Evolutionary conservation across 2,329 filamentous ascomycete genomes (phyloP).

Genomic region (Fusarium solani-melongenae): DNA sequence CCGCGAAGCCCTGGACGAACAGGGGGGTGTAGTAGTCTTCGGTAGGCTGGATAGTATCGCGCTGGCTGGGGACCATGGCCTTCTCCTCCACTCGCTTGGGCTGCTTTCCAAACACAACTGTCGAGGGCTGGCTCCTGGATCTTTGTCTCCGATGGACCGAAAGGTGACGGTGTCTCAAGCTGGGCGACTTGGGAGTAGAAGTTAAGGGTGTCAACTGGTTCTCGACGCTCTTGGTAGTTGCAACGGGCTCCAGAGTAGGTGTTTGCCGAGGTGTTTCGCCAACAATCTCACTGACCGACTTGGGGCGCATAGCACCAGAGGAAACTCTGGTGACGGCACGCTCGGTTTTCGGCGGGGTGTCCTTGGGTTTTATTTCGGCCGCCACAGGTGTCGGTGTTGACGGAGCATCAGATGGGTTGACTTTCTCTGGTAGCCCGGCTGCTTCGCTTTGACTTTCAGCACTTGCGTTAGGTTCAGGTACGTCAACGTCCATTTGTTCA

Average conservation of each 20-base stretch:
- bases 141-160: constrained; percentile 62
- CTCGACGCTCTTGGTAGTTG: constrained; percentile 43
- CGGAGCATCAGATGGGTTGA: constrained; percentile 15
- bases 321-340: constrained; percentile 77
- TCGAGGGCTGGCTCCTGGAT: constrained; percentile 75
- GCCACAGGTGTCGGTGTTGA: constrained; percentile 15
- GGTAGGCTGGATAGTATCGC: constrained; percentile 57
- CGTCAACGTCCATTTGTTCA: constrained; percentile 52
- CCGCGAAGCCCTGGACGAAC: constrained; percentile 68
- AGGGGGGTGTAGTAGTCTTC: constrained; percentile 74
- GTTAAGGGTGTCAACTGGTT: constrained; percentile 55
- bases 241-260: constrained; percentile 49
- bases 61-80: constrained; percentile 52
- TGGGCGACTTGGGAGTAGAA: constrained; percentile 57
- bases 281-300: constrained; percentile 79
- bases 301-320: constrained; percentile 76
- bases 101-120: constrained; percentile 82
- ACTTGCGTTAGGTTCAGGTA: constrained; percentile 37
- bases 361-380: constrained; percentile 19
- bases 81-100: constrained; percentile 62
- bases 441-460: constrained; percentile 17
- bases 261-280: constrained; percentile 63
- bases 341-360: constrained; percentile 44
- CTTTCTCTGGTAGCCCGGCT: constrained; percentile 12
- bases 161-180: constrained; percentile 43